Evolutionary conservation across 495 filamentous ascomycete species (phyloP).

Genomic region (Hypoxylon subgilvum): DNA sequence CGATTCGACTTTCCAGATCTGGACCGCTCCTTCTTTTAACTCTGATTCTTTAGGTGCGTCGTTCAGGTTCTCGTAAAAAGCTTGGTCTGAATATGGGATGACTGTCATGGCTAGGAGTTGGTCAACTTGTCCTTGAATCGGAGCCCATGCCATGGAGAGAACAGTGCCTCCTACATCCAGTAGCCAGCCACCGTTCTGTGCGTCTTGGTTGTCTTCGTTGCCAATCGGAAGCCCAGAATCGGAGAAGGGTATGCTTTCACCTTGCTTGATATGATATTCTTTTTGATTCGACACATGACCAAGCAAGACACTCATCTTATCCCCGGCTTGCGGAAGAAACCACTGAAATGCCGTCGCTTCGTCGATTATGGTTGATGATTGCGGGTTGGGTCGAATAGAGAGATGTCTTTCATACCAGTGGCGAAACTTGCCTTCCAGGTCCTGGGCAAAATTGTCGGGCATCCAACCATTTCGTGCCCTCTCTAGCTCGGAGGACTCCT

Average conservation of each 20-base stretch:
- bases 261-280: conserved; percentile 42
- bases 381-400: conserved; percentile 13
- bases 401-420: conserved; percentile 43
- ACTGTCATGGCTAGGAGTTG: conserved; percentile 55
- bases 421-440: conserved; percentile 35
- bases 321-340: conserved; percentile 42
- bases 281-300: conserved; percentile 48
- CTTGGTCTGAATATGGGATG: conserved; percentile 54
- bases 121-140: conserved; percentile 34
- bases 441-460: conserved; percentile 37
- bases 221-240: conserved; percentile 35
- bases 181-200: conserved; percentile 46
- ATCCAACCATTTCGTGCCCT: conserved; percentile 50
- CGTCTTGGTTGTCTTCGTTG: conserved; percentile 24
- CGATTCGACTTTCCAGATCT: conserved; percentile 51
- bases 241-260: conserved; percentile 39
- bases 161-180: conserved; percentile 54
- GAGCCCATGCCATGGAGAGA: conserved; percentile 53
- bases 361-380: conserved; percentile 35
- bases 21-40: conserved; percentile 42
- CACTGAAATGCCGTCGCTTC: conserved; percentile 24
- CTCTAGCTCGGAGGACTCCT: conserved; percentile 36
- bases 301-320: conserved; percentile 42
- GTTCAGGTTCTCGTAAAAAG: conserved; percentile 23
- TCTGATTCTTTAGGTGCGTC: conserved; percentile 30